Evolutionary conservation across 2,329 filamentous ascomycete species (phyloP).

Genomic region (Colletotrichum brevisporum): DNA sequence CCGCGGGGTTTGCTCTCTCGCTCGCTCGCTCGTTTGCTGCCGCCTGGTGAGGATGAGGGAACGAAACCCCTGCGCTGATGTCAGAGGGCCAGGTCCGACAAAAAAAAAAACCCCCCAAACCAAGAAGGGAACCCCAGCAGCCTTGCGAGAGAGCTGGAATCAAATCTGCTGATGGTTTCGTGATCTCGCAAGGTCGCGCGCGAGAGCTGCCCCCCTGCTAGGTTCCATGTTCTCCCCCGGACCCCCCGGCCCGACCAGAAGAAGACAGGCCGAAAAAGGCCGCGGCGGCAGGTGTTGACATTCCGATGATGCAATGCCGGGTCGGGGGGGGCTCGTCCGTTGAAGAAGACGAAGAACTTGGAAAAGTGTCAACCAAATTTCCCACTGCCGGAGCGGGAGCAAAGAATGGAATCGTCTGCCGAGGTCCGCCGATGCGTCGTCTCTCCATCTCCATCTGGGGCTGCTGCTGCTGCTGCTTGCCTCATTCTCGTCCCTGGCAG

Average conservation of each 20-base stretch:
- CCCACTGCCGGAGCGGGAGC: background rate
- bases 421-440: background rate
- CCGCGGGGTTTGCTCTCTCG: constrained; percentile 11
- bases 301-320: too few species aligned
- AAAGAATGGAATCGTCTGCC: constrained; percentile 5
- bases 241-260: background rate
- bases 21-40: background rate
- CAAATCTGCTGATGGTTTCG: background rate
- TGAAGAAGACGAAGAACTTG: too few species aligned
- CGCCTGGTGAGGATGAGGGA: background rate
- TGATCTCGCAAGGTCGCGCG: background rate
- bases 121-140: too few species aligned
- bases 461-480: constrained; percentile 3
- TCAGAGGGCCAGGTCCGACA: constrained; percentile 6
- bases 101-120: too few species aligned
- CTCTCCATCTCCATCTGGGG: background rate
- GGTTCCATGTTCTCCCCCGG: background rate
- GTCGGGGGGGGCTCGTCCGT: too few species aligned
- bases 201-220: background rate
- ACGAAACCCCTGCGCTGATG: constrained; percentile 23
- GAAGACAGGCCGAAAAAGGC: background rate
- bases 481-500: constrained; percentile 24
- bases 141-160: too few species aligned
- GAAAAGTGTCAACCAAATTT: too few species aligned
- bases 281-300: background rate